Percentiles rank a stretch among this genome's conserved stretches.
phyloP scores from a whole-genome alignment of 2,329 filamentous ascomycete genomes.

The Atkinsonella texensis region DNA sequence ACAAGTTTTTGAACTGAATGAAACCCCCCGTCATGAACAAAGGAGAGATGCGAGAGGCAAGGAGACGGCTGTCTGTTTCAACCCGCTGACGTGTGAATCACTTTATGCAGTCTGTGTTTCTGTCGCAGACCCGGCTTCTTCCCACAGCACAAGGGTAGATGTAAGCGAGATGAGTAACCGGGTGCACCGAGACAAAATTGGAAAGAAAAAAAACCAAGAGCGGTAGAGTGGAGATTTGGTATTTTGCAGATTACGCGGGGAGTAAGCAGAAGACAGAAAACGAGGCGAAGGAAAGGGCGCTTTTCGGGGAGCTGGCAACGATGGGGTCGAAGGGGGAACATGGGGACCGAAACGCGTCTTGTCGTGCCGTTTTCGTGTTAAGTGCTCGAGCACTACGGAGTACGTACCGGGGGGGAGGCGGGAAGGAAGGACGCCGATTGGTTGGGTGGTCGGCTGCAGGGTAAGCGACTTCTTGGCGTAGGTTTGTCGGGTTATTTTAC shows the following conservation, averaged over 20 bases:
- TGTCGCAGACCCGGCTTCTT: background rate
- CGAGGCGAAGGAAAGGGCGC: background rate
- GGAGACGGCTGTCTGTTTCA: background rate
- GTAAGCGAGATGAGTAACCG: background rate
- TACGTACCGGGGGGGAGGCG: background rate
- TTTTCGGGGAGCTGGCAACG: background rate
- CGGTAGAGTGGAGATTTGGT: slow-evolving; percentile 4
- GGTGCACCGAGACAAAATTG: background rate
- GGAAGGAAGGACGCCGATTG: background rate
- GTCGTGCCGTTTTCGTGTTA: slow-evolving; percentile 10
- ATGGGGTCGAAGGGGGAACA: background rate
- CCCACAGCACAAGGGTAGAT: background rate
- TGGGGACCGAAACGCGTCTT: slow-evolving; percentile 5
- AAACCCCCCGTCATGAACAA: background rate
- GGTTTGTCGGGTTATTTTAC: no score
- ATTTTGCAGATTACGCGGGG: background rate
- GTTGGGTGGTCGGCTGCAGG: background rate
- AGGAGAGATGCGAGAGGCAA: background rate
- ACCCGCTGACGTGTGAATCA: background rate
- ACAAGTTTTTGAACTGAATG: no score
- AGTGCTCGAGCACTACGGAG: slow-evolving; percentile 1
- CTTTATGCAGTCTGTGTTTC: background rate
- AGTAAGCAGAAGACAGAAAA: background rate
- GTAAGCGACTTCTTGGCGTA: background rate
- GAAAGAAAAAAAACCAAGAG: slow-evolving; percentile 1